Evolutionary conservation across 2,329 filamentous ascomycete species (phyloP), one percentile per base, ranked within the genome.

Genomic region (Zopfia rhizophila): DNA sequence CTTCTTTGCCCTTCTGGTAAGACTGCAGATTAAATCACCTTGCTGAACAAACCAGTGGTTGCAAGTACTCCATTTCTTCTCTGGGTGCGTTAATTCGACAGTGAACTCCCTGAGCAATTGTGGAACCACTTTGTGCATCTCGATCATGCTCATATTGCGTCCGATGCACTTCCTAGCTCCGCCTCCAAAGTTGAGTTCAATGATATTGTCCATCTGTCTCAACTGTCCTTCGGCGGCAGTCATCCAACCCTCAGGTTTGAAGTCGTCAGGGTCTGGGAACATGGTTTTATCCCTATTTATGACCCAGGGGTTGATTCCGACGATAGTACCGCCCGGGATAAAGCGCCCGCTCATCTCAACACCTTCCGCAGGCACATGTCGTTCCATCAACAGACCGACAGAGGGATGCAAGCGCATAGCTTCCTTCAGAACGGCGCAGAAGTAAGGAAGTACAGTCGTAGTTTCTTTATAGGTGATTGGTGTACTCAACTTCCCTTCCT

Each of bases 191-290:
- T 72, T 69, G n/a, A n/a, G n/a, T n/a, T n/a, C n/a, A n/a, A n/a
- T n/a, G n/a, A n/a, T n/a, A n/a, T n/a, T n/a, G n/a, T n/a, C n/a
- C n/a, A n/a, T n/a, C n/a, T n/a, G n/a, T n/a, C n/a, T n/a, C n/a
- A n/a, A n/a, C n/a, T n/a, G n/a, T n/a, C n/a, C 24, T n/a, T n/a
- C n/a, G n/a, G n/a, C n/a, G n/a, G n/a, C n/a, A n/a, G n/a, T n/a
- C 2, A 79, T 50, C 78, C 78, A 80, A 16, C 78, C 58, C 45
- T 78, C 76, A 0, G 77, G 77, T 16, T 60, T 52, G 48, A 73
- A 80, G 0, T 63, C 55, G 7, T 74, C 69, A 0, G 72, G 66
- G 38, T 77, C n/a, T 1, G 57, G 21, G 38, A 75, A 81, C 4
- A 79, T 61, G 0, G 56, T 49, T 5, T n/a, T n/a, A 31, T 78